Evolutionary conservation across 2,329 filamentous ascomycete genomes (phyloP), one percentile per base, ranked within the genome.

Genomic region (Sporothrix phasma): DNA sequence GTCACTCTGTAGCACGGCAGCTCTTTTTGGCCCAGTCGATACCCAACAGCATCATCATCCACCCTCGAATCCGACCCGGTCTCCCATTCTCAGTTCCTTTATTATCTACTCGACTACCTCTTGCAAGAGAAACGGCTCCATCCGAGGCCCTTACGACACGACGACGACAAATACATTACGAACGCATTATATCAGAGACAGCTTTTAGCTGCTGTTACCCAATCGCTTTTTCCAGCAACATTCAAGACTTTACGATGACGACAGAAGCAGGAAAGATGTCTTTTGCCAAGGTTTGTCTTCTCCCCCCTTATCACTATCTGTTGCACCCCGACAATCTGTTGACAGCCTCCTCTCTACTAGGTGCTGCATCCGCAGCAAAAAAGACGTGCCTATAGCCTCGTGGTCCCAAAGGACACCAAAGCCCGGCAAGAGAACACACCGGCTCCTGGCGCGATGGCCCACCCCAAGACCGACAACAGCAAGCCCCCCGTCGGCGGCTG

Each of bases 281-380:
- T 49, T 92, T 92, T 79, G 88, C 88, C 76, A 91, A 89, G 82
- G 88, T 90, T 78, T 65, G 79, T 66, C 45, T 39, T 59, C 41
- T 24, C 5, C 19, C 31, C 37, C 17, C 26, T 37, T 19, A 8
- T 54, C 31, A 17, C 24, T 26, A 2, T 26, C 11, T 5, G 17
- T n/a, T 24, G 13, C 13, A 24, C 39, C 29, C n/a, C 26, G 51
- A 22, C 5, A 19, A 3, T n/a, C 17, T 24, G 26, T 47, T 61
- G 37, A 54, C 47, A 5, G 5, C 34, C 8, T 15, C 17, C 22
- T 5, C 13, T 43, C 17, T 47, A 15, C 22, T 41, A 83, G 80
- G 78, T 83, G 67, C 79, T 69, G 80, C 81, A 62, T 79, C 80
- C 65, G 73, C 72, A 61, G 72, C 73, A 60, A 78, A 78, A 66